Evolutionary conservation across 1,284 basidiomycete species (phyloP), one percentile per base, ranked within the genome.

Genomic region (Blastosporella zonata): DNA sequence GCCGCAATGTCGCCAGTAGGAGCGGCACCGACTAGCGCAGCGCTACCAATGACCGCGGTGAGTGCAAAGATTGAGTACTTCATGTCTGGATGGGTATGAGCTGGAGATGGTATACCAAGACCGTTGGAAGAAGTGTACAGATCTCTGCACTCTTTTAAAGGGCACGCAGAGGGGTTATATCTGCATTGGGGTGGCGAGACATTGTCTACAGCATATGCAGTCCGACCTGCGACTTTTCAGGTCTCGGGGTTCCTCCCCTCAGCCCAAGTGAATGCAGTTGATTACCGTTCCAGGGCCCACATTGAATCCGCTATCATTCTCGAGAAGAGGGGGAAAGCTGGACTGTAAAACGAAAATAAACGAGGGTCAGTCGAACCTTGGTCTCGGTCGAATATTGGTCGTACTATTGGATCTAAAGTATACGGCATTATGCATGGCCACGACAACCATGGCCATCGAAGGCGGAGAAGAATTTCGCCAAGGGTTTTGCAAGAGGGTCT

Each of bases 21-120:
- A 25, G 29, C 36, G 22, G 35, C 47, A 6, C 17, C 13, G 10
- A 49, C 12, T 22, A 49, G 29, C 7, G 47, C 35, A 28, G 42
- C 47, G 36, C 47, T 44, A 21, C 35, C 47, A 2, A 49, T 31
- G 18, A 49, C 21, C 3, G 47, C 47, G 15, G 17, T 33, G 18
- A 49, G 28, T 3, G 47, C 36, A 23, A 39, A 44, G 13, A 33
- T 44, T 3, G 22, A 27, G 36, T 43, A 33, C 15, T 44, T 49
- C 47, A 49, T 49, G n/a, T n/a, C n/a, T n/a, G n/a, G n/a, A n/a
- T n/a, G n/a, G n/a, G n/a, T n/a, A n/a, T n/a, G n/a, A 25, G 33
- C 33, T 34, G n/a, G 33, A 4, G n/a, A 5, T 9, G 12, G 13
- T 8, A 17, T 42, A 1, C 29, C 15, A 22, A 31, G 10, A 4